Conservation (phyloP, 169 alveolate genomes). For the Plasmodium relictum region DNA sequence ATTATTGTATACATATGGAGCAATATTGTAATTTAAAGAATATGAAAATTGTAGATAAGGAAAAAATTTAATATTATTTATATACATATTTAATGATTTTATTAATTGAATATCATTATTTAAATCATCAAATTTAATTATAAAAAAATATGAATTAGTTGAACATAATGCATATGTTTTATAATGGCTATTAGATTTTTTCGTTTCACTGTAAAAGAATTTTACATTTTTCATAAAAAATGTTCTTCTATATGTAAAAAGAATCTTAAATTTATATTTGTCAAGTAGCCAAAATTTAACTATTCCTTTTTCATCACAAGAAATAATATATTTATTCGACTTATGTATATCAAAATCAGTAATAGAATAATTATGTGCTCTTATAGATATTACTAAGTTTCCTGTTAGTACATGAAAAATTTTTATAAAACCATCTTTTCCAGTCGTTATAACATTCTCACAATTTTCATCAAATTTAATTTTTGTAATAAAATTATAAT, state of each 20-base stretch:
- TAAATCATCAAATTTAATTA: constrained; percentile 57
- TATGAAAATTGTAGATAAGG: constrained; percentile 53
- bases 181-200: constrained; percentile 5
- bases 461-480: constrained; percentile 34
- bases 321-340: constrained; percentile 60
- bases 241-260: constrained; percentile 60
- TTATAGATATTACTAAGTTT: constrained; percentile 36
- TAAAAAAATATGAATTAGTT: constrained; percentile 52
- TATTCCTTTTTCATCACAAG: constrained; percentile 69
- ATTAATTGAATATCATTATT: constrained; percentile 29
- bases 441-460: constrained; percentile 56
- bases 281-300: constrained; percentile 37
- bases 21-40: constrained; percentile 46
- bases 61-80: constrained; percentile 17
- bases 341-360: constrained; percentile 73
- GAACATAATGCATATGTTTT: constrained; percentile 72
- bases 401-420: constrained; percentile 60
- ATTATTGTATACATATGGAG: constrained; percentile 38
- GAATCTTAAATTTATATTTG: constrained; percentile 34
- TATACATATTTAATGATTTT: constrained; percentile 4
- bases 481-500: constrained; percentile 49
- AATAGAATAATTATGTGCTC: constrained; percentile 26
- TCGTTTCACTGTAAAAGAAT: constrained; percentile 29
- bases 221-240: constrained; percentile 49
- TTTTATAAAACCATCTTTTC: constrained; percentile 74